phyloP scores from a whole-genome alignment of 2,329 filamentous ascomycete genomes.

The Xylaria sp. region DNA sequence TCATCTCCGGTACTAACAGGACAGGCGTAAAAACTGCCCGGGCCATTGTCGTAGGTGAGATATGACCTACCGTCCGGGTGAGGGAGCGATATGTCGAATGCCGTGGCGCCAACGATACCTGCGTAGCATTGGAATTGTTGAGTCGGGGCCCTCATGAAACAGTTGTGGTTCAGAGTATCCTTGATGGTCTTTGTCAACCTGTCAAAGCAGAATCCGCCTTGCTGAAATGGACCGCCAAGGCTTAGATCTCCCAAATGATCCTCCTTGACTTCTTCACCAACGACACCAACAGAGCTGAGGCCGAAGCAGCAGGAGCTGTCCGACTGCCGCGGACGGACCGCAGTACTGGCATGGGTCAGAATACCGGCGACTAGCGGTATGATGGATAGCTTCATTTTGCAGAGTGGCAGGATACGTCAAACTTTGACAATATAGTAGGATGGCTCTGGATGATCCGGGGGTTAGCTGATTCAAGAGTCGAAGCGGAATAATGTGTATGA shows the following conservation, averaged over 20 bases:
- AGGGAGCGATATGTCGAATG: slow-evolving; percentile 41
- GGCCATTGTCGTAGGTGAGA: slow-evolving; percentile 44
- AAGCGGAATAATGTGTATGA: slow-evolving; percentile 14
- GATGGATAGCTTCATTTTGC: slow-evolving; percentile 41
- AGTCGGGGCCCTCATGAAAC: slow-evolving; percentile 45
- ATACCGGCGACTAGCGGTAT: slow-evolving; percentile 36
- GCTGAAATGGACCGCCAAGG: slow-evolving; percentile 45
- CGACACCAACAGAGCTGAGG: slow-evolving; percentile 43
- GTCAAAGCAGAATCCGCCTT: slow-evolving; percentile 46
- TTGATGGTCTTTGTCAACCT: slow-evolving; percentile 42
- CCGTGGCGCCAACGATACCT: slow-evolving; percentile 42
- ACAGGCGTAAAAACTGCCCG: slow-evolving; percentile 46
- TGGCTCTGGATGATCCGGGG: slow-evolving; percentile 16
- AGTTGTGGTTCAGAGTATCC: slow-evolving; percentile 44
- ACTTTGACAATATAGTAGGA: slow-evolving; percentile 14
- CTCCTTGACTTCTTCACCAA: slow-evolving; percentile 44
- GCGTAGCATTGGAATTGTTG: slow-evolving; percentile 47
- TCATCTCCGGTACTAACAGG: slow-evolving; percentile 37
- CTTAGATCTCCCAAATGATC: slow-evolving; percentile 43
- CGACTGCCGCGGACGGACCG: slow-evolving; percentile 36
- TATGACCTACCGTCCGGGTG: slow-evolving; percentile 38
- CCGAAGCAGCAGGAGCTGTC: slow-evolving; percentile 45
- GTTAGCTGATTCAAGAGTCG: slow-evolving; percentile 8
- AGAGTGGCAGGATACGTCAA: slow-evolving; percentile 15
- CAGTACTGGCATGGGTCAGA: slow-evolving; percentile 29